Evolutionary conservation across 306 rosid genomes (phyloP).

Genomic region (Rosa multiflora): DNA sequence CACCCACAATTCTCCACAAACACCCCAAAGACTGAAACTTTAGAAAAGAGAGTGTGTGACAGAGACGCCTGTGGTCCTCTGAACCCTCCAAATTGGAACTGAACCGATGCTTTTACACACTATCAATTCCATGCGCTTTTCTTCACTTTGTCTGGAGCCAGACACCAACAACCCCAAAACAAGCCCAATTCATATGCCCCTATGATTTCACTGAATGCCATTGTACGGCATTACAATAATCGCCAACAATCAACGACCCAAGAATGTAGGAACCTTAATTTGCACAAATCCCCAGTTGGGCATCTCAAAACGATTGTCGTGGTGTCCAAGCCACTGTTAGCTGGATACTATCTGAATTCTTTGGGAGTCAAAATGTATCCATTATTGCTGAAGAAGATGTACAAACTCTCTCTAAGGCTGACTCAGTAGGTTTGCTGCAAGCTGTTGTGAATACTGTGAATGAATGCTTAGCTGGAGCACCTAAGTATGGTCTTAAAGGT

Average conservation of each 20-base stretch:
- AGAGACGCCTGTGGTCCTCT: slow-evolving; percentile 10
- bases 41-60: neutral
- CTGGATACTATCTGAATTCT: slow-evolving; percentile 63
- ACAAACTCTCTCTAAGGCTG: slow-evolving; percentile 54
- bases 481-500: slow-evolving; percentile 63
- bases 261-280: slow-evolving; percentile 25
- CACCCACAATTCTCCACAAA: neutral
- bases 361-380: slow-evolving; percentile 68
- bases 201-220: slow-evolving; percentile 27
- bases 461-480: slow-evolving; percentile 63
- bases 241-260: slow-evolving; percentile 1
- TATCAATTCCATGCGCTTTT: neutral
- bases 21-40: neutral
- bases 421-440: slow-evolving; percentile 53
- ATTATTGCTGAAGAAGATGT: slow-evolving; percentile 87
- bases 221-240: slow-evolving; percentile 8
- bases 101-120: neutral
- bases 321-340: slow-evolving; percentile 75
- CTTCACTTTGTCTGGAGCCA: slow-evolving; percentile 17
- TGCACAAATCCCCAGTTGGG: slow-evolving; percentile 29
- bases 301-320: slow-evolving; percentile 5
- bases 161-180: slow-evolving; percentile 1
- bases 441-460: slow-evolving; percentile 69
- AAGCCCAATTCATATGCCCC: neutral
- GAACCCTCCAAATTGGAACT: neutral